These are phyloP conservation scores for Spatholobus suberectus DNA, from an alignment of 306 rosid species.

Conservation along the genomic window DNA sequence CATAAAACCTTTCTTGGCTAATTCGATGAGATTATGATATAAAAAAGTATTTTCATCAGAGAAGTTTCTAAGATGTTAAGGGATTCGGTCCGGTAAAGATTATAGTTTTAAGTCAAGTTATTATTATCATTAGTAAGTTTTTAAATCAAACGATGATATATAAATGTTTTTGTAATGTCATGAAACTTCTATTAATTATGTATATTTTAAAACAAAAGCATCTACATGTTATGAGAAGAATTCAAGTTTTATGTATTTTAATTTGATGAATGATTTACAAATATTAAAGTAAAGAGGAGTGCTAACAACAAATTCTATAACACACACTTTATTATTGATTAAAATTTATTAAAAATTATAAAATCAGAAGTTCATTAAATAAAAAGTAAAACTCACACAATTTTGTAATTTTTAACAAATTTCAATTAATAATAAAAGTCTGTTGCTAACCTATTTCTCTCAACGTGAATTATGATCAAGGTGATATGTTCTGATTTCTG, in stretches of 20 bases:
- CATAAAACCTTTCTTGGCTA: not conserved
- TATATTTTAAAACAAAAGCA: too few relatives aligned
- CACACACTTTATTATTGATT: too few relatives aligned
- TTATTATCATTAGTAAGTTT: not conserved
- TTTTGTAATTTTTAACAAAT: too few relatives aligned
- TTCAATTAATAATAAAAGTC: too few relatives aligned
- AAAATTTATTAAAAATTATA: too few relatives aligned
- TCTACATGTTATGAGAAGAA: not conserved
- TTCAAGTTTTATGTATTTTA: not conserved
- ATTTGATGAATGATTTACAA: not conserved
- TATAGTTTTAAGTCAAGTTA: not conserved
- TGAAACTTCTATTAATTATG: not conserved
- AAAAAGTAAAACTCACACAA: too few relatives aligned
- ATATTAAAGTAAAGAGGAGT: too few relatives aligned
- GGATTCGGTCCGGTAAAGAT: not conserved
- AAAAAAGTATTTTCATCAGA: too few relatives aligned
- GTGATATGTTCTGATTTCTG: not conserved
- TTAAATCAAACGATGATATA: not conserved
- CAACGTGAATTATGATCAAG: not conserved
- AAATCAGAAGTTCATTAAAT: too few relatives aligned
- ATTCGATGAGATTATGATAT: not conserved
- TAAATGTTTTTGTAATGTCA: not conserved
- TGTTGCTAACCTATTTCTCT: too few relatives aligned
- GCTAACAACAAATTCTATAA: too few relatives aligned
- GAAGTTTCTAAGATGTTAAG: not conserved